phyloP scores from a whole-genome alignment of 2,329 filamentous ascomycete species.

The Phoma herbarum region DNA sequence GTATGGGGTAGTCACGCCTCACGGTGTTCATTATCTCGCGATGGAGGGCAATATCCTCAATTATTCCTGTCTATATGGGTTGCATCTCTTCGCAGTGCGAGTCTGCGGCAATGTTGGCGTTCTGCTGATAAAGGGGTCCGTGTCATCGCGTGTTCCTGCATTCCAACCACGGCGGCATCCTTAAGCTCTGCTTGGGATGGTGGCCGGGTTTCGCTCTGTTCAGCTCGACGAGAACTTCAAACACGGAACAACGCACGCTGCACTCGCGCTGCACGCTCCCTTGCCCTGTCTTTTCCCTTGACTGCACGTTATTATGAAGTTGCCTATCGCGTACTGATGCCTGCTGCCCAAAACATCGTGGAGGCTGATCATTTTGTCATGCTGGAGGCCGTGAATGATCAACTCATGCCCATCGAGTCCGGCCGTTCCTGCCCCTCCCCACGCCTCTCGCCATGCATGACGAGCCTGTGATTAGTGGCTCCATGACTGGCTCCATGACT shows the following conservation, averaged over 20 bases:
- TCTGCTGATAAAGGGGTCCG: slow-evolving; percentile 20
- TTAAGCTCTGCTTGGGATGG: not conserved
- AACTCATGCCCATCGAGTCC: slow-evolving; percentile 5
- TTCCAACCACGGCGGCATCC: slow-evolving; percentile 12
- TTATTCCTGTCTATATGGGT: not conserved
- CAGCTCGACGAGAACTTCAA: slow-evolving; percentile 5
- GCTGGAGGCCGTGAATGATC: slow-evolving; percentile 11
- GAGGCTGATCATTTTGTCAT: slow-evolving; percentile 7
- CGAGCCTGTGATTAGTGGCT: slow-evolving; percentile 10
- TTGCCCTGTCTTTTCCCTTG: not conserved
- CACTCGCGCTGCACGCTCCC: slow-evolving; percentile 6
- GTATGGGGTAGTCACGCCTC: slow-evolving; percentile 5
- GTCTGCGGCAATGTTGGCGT: slow-evolving; percentile 12
- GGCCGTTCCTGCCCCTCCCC: slow-evolving; percentile 15
- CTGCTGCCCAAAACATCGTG: not conserved
- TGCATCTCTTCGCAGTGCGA: slow-evolving; percentile 7
- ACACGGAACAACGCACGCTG: slow-evolving; percentile 1
- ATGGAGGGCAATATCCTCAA: not conserved
- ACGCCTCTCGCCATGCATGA: slow-evolving; percentile 14
- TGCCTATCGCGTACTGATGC: not conserved
- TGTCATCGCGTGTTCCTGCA: slow-evolving; percentile 21
- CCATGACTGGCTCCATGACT: slow-evolving; percentile 7
- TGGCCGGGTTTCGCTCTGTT: slow-evolving; percentile 3
- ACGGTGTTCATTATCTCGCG: slow-evolving; percentile 1
- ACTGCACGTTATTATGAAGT: not conserved